Base-by-base conservation (phyloP, 495 filamentous ascomycete genomes). In the Lindgomyces ingoldianus region DNA sequence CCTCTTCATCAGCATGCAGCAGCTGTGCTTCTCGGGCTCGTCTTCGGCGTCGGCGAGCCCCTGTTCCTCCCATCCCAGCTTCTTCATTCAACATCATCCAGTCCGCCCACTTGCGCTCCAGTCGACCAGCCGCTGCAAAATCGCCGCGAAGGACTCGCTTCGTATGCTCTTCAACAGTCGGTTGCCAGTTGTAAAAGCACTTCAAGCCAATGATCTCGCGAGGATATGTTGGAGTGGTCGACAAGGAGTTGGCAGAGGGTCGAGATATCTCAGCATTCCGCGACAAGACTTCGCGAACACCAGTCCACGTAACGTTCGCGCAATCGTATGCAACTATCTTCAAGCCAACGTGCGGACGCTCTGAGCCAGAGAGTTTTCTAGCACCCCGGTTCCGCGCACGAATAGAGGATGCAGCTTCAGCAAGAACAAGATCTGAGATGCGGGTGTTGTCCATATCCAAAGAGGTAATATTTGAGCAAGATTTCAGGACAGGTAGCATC, bases 371-470 rank as follows among this genome's bases (percentile, higher is more conserved):
- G 10, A 74, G 33, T 4, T 63, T 75, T 55, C 85, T 83, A 14
- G 84, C 67, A 24, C 78, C 81, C 25, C 93, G 89, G 52, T 82
- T 77, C 21, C 72, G 70, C 1, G 47, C 44, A 29, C 89, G 83
- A 9, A 96, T 80, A 71, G 87, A 87, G 26, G 81, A 79, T 24
- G 92, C 90, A 0, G 93, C 93, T 78, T 96, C 94, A 64, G 87
- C 84, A 14, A 98, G 84, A n/a, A 89, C 85, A 4, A 96, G 81
- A 67, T 98, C 91, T 42, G 89, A 91, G 57, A 96, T 83, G 48
- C 90, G 86, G 1, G 94, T 98, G 74, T 98, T 98, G 75, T 98
- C 94, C 86, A 97, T 90, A 46, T 91, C 90, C 12, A 96, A 80
- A 49, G 80, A 89, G 42, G 78, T 76, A 14, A 98, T 81, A 18